These are phyloP conservation scores for Senecio squalidus DNA, from an alignment of 140 eudicot genomes.

Conservation along the genomic window DNA sequence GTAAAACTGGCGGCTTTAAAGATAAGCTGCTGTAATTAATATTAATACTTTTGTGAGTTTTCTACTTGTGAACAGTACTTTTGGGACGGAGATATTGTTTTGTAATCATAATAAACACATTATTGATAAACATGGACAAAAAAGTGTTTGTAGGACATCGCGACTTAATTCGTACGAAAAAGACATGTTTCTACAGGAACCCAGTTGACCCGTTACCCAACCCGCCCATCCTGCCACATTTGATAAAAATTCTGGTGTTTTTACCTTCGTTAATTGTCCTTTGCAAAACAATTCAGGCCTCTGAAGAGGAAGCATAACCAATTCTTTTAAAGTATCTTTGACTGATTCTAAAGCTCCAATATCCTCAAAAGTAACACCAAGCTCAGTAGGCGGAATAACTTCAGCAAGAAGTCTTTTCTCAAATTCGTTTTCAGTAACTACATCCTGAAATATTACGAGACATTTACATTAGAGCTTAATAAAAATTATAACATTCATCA, in stretches of 20 bases:
- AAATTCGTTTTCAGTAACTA: constrained; percentile 85
- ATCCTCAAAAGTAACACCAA: constrained; percentile 91
- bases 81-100: too few relatives aligned
- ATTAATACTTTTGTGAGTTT: too few relatives aligned
- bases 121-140: too few relatives aligned
- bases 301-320: constrained; percentile 93
- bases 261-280: constrained; percentile 88
- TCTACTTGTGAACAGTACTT: too few relatives aligned
- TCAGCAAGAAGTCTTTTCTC: constrained; percentile 85
- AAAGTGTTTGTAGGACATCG: too few relatives aligned
- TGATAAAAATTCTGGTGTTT: neutral
- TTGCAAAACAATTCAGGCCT: constrained; percentile 88
- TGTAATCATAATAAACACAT: too few relatives aligned
- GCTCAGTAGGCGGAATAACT: constrained; percentile 85
- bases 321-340: constrained; percentile 77
- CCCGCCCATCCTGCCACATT: too few relatives aligned
- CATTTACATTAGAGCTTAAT: neutral
- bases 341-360: constrained; percentile 92
- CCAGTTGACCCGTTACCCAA: too few relatives aligned
- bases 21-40: too few relatives aligned
- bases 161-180: too few relatives aligned
- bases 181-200: too few relatives aligned
- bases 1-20: too few relatives aligned
- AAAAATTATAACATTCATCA: neutral
- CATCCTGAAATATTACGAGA: constrained; percentile 48